Evolutionary conservation across 176 grass and related monocot genomes (phyloP).

Genomic region (Musa schizocarpa): DNA sequence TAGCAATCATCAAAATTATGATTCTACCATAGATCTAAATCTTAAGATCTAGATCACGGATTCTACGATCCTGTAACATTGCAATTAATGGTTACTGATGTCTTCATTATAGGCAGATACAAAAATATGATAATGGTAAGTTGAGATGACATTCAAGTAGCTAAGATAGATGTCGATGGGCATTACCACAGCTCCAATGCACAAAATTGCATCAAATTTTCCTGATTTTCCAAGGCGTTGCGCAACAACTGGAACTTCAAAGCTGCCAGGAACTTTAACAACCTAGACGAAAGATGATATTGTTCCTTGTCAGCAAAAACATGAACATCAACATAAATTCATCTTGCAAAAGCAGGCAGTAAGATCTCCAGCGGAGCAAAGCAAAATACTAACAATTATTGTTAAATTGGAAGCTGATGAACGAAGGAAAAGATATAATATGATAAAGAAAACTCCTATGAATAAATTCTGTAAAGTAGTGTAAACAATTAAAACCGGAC

Average conservation of each 20-base stretch:
- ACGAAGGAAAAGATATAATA: no score
- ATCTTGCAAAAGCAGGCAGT: background rate
- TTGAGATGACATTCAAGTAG: background rate
- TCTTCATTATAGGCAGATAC: no score
- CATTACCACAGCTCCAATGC: constrained; percentile 96
- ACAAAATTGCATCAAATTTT: constrained; percentile 76
- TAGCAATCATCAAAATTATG: no score
- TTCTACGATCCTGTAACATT: background rate
- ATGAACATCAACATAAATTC: background rate
- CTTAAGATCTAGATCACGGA: background rate
- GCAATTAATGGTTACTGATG: no score
- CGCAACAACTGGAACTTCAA: constrained; percentile 85
- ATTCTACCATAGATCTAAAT: no score
- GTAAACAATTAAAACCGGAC: no score
- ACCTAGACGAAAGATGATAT: constrained; percentile 39
- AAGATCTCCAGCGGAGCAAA: background rate
- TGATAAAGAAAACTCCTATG: no score
- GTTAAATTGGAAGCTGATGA: background rate
- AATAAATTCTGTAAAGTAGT: no score
- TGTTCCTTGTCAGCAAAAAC: background rate
- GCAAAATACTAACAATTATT: background rate
- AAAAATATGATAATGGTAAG: no score
- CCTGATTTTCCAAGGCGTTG: constrained; percentile 86
- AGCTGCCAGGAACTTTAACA: constrained; percentile 91
- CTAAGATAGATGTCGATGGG: constrained; percentile 10